These are phyloP conservation scores for Cercospora sesami DNA, from an alignment of 2,329 filamentous ascomycete species.

Conservation along the genomic window DNA sequence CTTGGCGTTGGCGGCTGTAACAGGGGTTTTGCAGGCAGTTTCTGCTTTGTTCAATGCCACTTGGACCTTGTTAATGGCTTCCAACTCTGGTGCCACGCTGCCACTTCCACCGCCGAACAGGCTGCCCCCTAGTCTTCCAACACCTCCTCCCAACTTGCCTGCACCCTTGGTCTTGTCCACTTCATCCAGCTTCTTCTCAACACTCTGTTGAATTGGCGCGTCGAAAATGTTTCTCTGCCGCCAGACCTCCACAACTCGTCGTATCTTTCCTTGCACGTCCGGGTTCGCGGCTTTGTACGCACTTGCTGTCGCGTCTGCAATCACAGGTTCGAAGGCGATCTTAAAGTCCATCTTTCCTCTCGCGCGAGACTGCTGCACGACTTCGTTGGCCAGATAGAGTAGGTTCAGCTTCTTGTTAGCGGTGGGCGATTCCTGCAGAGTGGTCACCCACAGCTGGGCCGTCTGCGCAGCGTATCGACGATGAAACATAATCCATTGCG, in stretches of 20 bases:
- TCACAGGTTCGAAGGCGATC: slow-evolving; percentile 83
- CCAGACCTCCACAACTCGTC: slow-evolving; percentile 93
- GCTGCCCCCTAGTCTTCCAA: slow-evolving; percentile 59
- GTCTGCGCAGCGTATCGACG: slow-evolving; percentile 90
- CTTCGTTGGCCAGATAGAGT: slow-evolving; percentile 95
- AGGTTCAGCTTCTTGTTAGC: slow-evolving; percentile 83
- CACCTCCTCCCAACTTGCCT: slow-evolving; percentile 29
- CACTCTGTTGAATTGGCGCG: slow-evolving; percentile 70
- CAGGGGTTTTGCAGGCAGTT: slow-evolving; percentile 64
- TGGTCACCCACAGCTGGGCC: slow-evolving; percentile 86
- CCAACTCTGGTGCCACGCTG: slow-evolving; percentile 72
- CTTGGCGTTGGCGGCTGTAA: slow-evolving; percentile 73
- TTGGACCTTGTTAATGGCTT: slow-evolving; percentile 71
- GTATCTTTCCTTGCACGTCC: slow-evolving; percentile 84
- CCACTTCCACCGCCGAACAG: slow-evolving; percentile 63
- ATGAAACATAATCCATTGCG: slow-evolving; percentile 99
- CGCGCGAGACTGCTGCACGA: slow-evolving; percentile 92
- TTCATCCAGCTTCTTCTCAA: slow-evolving; percentile 74
- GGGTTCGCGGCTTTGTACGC: slow-evolving; percentile 86
- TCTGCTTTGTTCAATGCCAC: slow-evolving; percentile 72
- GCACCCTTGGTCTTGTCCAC: slow-evolving; percentile 51
- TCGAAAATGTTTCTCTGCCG: slow-evolving; percentile 84
- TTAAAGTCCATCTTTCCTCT: slow-evolving; percentile 91
- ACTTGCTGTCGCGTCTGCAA: slow-evolving; percentile 84
- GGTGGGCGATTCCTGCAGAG: slow-evolving; percentile 78